Base-by-base conservation (phyloP, 768 basidiomycete genomes). In the Clitopilus hobsonii region DNA sequence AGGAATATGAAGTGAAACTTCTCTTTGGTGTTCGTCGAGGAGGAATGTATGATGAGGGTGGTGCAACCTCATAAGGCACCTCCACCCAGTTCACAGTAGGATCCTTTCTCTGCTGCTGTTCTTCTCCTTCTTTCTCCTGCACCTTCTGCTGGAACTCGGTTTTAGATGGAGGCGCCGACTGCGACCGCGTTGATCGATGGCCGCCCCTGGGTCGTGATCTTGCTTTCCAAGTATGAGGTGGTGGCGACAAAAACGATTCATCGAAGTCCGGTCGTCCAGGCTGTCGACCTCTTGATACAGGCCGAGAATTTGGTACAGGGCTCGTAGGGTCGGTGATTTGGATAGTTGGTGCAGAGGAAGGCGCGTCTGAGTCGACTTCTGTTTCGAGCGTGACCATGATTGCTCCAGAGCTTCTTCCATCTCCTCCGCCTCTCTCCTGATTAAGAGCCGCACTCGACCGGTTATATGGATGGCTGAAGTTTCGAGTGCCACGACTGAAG, bases 191-290 rank as follows among this genome's bases (percentile, higher is more conserved):
- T 0, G 76, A 73, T 20, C 75, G 69, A 57, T 81, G 80, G 28
- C 62, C 60, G 25, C 58, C 49, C 14, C 60, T 52, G 48, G 55
- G 52, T 18, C 57, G 56, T 29, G 26, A 56, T 49, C 50, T 53
- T 4, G 76, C 68, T 54, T 75, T 79, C 73, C 73, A 79, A 22
- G 78, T 79, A 58, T 79, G 76, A 26, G 74, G 63, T 0, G 80
- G 80, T 1, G 80, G 80, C 8, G 76, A 77, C 28, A 81, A 73
- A 23, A 80, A 64, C 16, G 65, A 63, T 6, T 62, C 63, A 55
- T 80, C 71, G 50, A 61, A 58, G n/a, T 56, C 45, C n/a, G 58
- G 62, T 23, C 41, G 11, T 23, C 14, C 41, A 3, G n/a, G 2
- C 22, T 45, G 41, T 45, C 41, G 41, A 45, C 41, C 41, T 45